Base-by-base conservation (phyloP, 1,284 basidiomycete genomes). In the Trichosporon sp. region DNA sequence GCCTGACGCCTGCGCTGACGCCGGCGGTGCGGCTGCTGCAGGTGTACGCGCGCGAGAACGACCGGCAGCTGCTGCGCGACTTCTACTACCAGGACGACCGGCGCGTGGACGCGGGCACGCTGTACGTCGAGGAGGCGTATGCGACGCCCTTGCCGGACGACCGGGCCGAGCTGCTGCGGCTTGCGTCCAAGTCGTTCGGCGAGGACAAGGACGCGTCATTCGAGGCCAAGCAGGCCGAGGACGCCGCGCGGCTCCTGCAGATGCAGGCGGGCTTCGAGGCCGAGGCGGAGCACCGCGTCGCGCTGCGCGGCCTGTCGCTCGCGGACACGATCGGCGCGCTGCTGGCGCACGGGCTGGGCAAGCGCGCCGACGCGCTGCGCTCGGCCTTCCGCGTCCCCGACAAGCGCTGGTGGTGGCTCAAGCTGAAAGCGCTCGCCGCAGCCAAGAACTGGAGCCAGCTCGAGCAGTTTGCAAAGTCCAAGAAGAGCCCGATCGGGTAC, bases 11-110 rank as follows among this genome's bases (percentile, higher is more conserved):
- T 18, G 85, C 86, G 38, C 87, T 95, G 3, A 87, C 87, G 1
- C 89, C 88, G 25, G 95, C 94, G 0, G 82, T 91, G 85, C 80
- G 89, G 81, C 83, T 96, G 9, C 85, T 96, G 38, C 90, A 95
- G 78, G 91, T 94, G 0, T 97, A 95, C 80, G 94, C 93, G 1
- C 86, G 91, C 44, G 91, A 95, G 78, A 91, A 93, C 76, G 93
- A 98, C 79, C 85, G 90, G 62, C 93, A 95, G 72, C 90, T 99
- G 87, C 85, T 98, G 13, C 87, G 92, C 18, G 95, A 99, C 80
- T 98, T 97, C 81, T 99, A 96, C 83, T 99, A 96, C 80, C 96
- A 96, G 65, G 97, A 99, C 78, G 97, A 99, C 82, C 87, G 96
- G 70, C 87, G 96, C 58, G 91, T 93, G 7, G 95, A 98, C 77